Evolutionary conservation across 2,329 filamentous ascomycete genomes (phyloP).

Genomic region (Neoarthrinium moseri): DNA sequence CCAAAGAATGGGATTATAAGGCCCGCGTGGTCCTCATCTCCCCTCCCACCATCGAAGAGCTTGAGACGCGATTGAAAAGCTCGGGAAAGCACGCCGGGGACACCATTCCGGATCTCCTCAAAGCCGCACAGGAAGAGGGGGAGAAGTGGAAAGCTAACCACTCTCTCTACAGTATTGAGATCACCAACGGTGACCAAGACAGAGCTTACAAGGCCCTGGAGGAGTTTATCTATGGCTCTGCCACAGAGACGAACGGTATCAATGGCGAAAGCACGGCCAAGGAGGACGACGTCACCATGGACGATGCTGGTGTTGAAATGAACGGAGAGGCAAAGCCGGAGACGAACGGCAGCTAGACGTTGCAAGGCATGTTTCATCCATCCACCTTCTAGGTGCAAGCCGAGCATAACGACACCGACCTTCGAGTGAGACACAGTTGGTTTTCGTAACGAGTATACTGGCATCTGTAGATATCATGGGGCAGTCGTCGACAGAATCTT

Average conservation of each 20-base stretch:
- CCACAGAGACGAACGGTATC: conserved; percentile 17
- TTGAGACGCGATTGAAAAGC: conserved; percentile 41
- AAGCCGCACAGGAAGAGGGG: conserved; percentile 34
- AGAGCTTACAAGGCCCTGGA: conserved; percentile 47
- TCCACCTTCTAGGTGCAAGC: too few species aligned
- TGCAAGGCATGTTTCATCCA: too few species aligned
- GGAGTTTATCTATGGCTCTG: conserved; percentile 43
- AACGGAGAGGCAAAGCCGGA: not conserved
- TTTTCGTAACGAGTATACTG: too few species aligned
- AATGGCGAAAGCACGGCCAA: conserved; percentile 13
- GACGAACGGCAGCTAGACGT: not conserved
- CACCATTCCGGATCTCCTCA: conserved; percentile 42
- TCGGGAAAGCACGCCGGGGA: conserved; percentile 42
- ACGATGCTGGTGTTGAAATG: not conserved
- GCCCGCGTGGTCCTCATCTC: conserved; percentile 56
- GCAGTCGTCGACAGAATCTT: too few species aligned
- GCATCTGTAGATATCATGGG: too few species aligned
- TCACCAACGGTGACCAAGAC: conserved; percentile 51
- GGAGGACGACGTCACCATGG: conserved; percentile 14
- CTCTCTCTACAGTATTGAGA: conserved; percentile 46
- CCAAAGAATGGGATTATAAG: conserved; percentile 55
- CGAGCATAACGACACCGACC: too few species aligned
- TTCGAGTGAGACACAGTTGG: too few species aligned
- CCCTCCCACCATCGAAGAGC: conserved; percentile 35
- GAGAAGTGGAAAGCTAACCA: conserved; percentile 43